Base-by-base conservation (phyloP, 768 basidiomycete species). In the Tephrocybe rancida region DNA sequence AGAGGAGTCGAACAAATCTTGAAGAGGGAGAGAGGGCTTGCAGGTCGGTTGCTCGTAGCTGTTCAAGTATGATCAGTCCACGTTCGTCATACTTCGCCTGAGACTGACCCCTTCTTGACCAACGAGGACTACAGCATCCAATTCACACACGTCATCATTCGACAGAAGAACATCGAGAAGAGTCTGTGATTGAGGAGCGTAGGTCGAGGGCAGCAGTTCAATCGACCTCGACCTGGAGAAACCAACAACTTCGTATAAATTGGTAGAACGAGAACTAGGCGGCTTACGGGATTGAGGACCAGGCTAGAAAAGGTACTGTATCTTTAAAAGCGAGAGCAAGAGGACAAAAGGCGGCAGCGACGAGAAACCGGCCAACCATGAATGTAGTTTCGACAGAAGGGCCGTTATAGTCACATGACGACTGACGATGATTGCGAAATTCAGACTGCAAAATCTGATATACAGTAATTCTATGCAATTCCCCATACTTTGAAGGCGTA, bases 11-110 rank as follows among this genome's bases (percentile, higher is more conserved):
- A 5, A 79, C 70, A 18, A 91, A 70, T 55, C 71, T 67, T 3
- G 82, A 83, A 1, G 76, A 73, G 8, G 82, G 71, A 5, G 80
- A 67, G 19, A 91, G 81, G 9, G 70, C 67, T 26, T 86, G 84
- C 37, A 92, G 73, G 73, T 92, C 89, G n/a, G 88, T 85, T 22
- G 87, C 85, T 61, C 87, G 90, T 3, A 88, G 72, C 90, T 92
- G 61, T 9, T 37, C 22, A 48, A 61, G 56, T 27, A 24, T 39
- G 44, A 27, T 48, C 32, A 27, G 47, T 22, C 19, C 39, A 22
- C 21, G 18, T 38, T 46, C 29, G 14, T 22, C 46, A 16, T 22
- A 19, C 21, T 16, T 37, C 14, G 39, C n/a, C 21, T 27, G 22
- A 53, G 13, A 75, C 86, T 55, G 66, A 92, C 90, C 21, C 88